These are phyloP conservation scores for Aspergillus saccharolyticus DNA, from an alignment of 495 filamentous ascomycete species.

Conservation along the genomic window DNA sequence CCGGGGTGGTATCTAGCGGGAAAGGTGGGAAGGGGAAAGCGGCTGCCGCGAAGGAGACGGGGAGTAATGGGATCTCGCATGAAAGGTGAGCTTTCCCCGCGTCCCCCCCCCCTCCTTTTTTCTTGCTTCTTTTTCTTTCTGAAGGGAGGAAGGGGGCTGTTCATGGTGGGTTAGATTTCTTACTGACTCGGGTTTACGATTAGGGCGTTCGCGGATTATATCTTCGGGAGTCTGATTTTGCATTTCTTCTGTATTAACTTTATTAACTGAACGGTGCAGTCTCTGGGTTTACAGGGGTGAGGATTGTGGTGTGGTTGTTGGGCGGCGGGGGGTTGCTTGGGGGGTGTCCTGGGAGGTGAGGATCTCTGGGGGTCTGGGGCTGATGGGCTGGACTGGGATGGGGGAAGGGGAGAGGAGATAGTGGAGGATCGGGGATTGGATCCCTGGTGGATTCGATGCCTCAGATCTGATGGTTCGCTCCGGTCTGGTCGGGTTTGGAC, in stretches of 20 bases:
- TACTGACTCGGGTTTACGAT: too few relatives aligned
- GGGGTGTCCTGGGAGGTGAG: background rate
- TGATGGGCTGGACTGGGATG: background rate
- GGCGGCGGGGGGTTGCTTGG: background rate
- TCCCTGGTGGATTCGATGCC: constrained; percentile 4
- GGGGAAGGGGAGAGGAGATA: background rate
- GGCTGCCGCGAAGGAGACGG: constrained; percentile 27
- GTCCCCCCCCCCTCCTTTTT: too few relatives aligned
- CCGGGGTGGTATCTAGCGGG: background rate
- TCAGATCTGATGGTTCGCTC: background rate
- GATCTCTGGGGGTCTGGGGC: too few relatives aligned
- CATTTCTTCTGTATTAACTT: constrained; percentile 99
- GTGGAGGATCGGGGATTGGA: background rate
- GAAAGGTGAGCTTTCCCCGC: constrained; percentile 48
- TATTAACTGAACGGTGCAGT: constrained; percentile 69
- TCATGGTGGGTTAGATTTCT: background rate
- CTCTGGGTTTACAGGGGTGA: too few relatives aligned
- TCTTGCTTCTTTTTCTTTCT: constrained; percentile 7
- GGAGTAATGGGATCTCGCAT: constrained; percentile 36
- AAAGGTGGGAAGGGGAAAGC: constrained; percentile 33
- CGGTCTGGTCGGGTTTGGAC: background rate
- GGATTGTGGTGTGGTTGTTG: too few relatives aligned
- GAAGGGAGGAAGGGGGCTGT: too few relatives aligned
- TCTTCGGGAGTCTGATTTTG: constrained; percentile 89
- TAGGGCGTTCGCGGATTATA: constrained; percentile 94